These are phyloP conservation scores for Sarocladium oryzae DNA, from an alignment of 2,329 filamentous ascomycete species.

Conservation along the genomic window DNA sequence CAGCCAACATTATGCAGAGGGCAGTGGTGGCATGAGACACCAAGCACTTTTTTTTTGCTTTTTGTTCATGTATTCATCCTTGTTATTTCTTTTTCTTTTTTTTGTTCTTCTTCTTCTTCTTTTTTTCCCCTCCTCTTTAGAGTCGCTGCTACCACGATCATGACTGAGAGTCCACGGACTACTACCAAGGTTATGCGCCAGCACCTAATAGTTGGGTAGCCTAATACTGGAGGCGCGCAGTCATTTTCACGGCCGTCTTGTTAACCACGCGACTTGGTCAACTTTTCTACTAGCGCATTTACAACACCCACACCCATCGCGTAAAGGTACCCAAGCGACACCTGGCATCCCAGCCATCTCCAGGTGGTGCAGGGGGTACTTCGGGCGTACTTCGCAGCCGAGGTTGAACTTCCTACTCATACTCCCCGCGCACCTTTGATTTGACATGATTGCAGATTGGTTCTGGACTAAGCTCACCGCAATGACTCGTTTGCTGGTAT, in stretches of 20 bases:
- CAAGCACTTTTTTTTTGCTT: no score
- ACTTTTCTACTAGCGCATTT: not conserved
- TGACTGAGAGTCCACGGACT: no score
- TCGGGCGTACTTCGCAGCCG: slow-evolving; percentile 9
- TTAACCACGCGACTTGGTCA: not conserved
- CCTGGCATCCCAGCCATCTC: slow-evolving; percentile 2
- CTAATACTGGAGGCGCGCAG: not conserved
- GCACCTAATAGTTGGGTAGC: not conserved
- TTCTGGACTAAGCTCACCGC: not conserved
- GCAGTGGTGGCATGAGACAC: no score
- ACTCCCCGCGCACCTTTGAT: not conserved
- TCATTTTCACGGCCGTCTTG: not conserved
- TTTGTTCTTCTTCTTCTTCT: no score
- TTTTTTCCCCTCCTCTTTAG: no score
- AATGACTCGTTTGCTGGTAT: slow-evolving; percentile 4
- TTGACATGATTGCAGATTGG: not conserved
- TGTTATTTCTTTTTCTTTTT: no score
- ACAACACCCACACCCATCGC: not conserved
- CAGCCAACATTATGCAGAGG: not conserved
- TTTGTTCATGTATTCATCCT: no score
- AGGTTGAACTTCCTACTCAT: not conserved
- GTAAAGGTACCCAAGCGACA: not conserved
- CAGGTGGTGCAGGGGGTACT: slow-evolving; percentile 6
- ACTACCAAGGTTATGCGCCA: no score
- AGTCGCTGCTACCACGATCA: no score